Percentiles rank a stretch among this genome's conserved stretches.
Conservation (phyloP, 305 asterid genomes). For the Plantago coronopus region DNA sequence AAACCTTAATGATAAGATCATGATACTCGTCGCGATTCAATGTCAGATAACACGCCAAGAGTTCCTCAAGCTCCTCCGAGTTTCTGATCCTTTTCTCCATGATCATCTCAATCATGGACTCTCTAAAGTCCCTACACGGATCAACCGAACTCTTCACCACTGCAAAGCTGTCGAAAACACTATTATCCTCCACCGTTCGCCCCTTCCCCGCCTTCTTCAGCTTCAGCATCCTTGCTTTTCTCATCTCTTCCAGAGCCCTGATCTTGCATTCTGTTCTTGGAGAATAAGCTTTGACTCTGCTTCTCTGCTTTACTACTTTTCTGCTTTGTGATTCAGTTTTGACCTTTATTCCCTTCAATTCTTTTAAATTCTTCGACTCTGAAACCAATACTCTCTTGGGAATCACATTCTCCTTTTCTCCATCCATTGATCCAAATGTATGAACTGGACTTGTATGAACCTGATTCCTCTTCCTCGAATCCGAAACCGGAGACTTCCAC, state of each 20-base stretch:
- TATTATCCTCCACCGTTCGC: conserved; percentile 21
- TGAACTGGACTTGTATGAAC: conserved; percentile 24
- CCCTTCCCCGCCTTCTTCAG: conserved; percentile 31
- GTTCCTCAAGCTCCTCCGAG: conserved; percentile 72
- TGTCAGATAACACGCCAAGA: conserved; percentile 79
- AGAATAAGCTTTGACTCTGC: conserved; percentile 31
- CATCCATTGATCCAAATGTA: conserved; percentile 20
- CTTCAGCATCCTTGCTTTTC: conserved; percentile 42
- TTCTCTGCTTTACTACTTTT: conserved; percentile 33
- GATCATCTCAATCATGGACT: conserved; percentile 92
- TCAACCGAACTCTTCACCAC: conserved; percentile 62
- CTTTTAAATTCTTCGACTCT: conserved; percentile 25
- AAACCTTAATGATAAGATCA: conserved; percentile 73
- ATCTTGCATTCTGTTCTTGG: conserved; percentile 58
- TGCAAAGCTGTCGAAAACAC: conserved; percentile 64
- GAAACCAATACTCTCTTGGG: conserved; percentile 30
- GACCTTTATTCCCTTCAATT: conserved; percentile 23
- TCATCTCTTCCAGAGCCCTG: conserved; percentile 51
- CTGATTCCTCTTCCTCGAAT: conserved; percentile 24
- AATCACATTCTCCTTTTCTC: conserved; percentile 17
- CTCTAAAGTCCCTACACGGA: conserved; percentile 69
- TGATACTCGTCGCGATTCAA: conserved; percentile 65
- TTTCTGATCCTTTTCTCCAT: conserved; percentile 41
- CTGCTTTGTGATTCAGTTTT: conserved; percentile 28
- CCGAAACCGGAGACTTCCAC: conserved; percentile 12